Conservation (phyloP, 2,329 filamentous ascomycete genomes). For the Colletotrichum costaricense region DNA sequence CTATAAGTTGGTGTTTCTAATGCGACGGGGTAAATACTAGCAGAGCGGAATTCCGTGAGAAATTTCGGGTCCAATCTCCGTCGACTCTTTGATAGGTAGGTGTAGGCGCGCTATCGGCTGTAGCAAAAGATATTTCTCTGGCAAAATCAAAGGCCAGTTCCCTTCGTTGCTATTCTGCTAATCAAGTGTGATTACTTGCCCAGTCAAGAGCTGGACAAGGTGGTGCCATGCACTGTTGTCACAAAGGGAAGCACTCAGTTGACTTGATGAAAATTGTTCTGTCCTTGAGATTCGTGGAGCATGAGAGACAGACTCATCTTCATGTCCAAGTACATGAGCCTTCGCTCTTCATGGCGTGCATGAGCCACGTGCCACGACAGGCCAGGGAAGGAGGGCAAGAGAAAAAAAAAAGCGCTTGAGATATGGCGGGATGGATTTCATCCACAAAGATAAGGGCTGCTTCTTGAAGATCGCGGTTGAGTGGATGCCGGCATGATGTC, state of each 20-base stretch:
- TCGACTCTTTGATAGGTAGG: not conserved
- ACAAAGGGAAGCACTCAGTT: not conserved
- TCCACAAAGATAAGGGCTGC: not conserved
- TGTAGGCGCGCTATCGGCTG: not conserved
- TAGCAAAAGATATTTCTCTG: not conserved
- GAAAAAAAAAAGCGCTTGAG: not conserved
- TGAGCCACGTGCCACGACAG: not conserved
- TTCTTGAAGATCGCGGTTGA: not conserved
- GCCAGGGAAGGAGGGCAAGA: not conserved
- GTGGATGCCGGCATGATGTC: not conserved
- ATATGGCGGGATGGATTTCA: not conserved
- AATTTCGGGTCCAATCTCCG: not conserved
- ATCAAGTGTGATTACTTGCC: not conserved
- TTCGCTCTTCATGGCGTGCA: slow-evolving; percentile 6
- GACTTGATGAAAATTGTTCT: not conserved
- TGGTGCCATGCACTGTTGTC: not conserved
- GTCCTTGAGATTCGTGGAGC: not conserved
- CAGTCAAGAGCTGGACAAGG: not conserved
- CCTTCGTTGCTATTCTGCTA: not conserved
- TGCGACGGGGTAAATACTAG: not conserved
- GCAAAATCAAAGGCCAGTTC: not conserved
- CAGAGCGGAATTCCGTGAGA: slow-evolving; percentile 20
- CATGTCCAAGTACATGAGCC: not conserved
- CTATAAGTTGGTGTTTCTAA: not conserved
- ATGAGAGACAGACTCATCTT: not conserved